These are phyloP conservation scores for Bothriochloa decipiens DNA, from an alignment of 176 grass and related monocot genomes.

Conservation along the genomic window DNA sequence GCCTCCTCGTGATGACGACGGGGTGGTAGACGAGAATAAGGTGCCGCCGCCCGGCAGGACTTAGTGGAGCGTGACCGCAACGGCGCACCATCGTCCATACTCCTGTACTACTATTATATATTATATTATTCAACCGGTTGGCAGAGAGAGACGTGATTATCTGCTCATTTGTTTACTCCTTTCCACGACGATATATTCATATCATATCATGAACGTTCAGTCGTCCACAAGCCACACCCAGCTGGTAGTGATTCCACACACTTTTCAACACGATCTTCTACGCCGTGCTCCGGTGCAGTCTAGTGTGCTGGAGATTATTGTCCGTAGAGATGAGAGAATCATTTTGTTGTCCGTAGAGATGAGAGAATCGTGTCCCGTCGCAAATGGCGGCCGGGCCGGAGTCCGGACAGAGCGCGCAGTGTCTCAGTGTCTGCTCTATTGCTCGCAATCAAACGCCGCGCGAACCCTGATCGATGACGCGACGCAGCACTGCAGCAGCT, in stretches of 20 bases:
- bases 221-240: background rate
- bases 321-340: too few species aligned
- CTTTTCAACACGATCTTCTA: constrained; percentile 34
- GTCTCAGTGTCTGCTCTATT: too few species aligned
- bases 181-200: background rate
- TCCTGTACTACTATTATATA: too few species aligned
- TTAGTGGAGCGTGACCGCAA: constrained; percentile 2
- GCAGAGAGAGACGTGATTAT: background rate
- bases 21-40: background rate
- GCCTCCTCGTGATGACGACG: background rate
- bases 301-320: too few species aligned
- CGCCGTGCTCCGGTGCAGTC: background rate
- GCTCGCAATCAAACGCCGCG: too few species aligned
- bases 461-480: too few species aligned
- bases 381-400: too few species aligned
- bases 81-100: background rate
- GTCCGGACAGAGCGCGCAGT: too few species aligned
- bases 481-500: too few species aligned
- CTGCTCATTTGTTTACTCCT: constrained; percentile 20
- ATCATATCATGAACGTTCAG: background rate
- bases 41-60: background rate
- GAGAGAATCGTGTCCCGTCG: too few species aligned
- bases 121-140: background rate
- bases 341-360: too few species aligned
- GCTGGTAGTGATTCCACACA: too few species aligned